Evolutionary conservation across 2,329 filamentous ascomycete species (phyloP), one percentile per base, ranked within the genome.

Genomic region (Colletotrichum kahawae): DNA sequence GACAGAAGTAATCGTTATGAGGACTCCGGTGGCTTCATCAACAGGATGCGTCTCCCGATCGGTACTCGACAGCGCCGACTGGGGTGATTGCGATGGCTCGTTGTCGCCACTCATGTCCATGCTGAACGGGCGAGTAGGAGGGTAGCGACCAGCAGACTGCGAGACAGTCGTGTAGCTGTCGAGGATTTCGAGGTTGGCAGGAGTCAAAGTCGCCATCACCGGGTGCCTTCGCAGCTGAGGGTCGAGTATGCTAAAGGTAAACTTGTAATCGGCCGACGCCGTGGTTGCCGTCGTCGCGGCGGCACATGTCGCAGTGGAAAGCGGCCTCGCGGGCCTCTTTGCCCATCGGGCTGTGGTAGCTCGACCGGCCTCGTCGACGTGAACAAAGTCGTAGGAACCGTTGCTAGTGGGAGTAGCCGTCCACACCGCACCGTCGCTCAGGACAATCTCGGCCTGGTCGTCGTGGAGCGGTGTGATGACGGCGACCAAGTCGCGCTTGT

Each of bases 161-260:
- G 90, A 88, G 33, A 92, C 85, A 1, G 90, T 88, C 6, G 87
- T 90, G 81, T 95, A 96, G 4, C 87, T 88, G 77, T 96, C 92
- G 75, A 92, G 90, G 63, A 96, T 90, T 65, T 95, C 92, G 34
- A 96, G 89, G 14, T 88, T 90, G 6, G 88, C 87, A 14, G 88
- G 88, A 5, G 90, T 92, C 59, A 96, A 87, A 3, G 89, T 91
- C 1, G 93, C 94, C 84, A 96, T 90, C 79, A 96, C 91, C 6
- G 95, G 94, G 80, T 96, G 94, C 14, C 93, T 91, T 38, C 93
- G 88, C 10, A 90, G 91, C 62, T 90, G 89, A 0, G 93, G 91
- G 78, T 94, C 91, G 79, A 96, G 92, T 76, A 95, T 91, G 84
- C 93, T 95, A 81, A 96, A 96, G 10, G 92, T 95, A 85, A 93